These are phyloP conservation scores for Suhomyces terraborum DNA, from an alignment of 1,139 yeast species.

Conservation along the genomic window DNA sequence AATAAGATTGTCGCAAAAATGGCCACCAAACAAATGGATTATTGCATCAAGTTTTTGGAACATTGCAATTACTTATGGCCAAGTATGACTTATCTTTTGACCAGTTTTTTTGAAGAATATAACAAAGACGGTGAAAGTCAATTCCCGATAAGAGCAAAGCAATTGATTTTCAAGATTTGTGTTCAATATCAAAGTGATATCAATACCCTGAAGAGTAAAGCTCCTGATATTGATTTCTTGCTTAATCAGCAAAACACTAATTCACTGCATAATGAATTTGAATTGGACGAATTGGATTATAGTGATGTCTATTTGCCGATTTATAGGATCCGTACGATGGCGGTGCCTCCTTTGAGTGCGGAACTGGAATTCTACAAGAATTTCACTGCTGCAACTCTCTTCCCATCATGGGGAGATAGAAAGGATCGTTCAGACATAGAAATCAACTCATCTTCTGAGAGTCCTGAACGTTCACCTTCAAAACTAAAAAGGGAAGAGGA, in stretches of 20 bases:
- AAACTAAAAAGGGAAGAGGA: not conserved
- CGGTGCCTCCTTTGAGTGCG: constrained; percentile 13
- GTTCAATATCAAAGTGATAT: constrained; percentile 13
- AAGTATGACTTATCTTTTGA: constrained; percentile 16
- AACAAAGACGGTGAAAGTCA: constrained; percentile 12
- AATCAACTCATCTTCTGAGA: constrained; percentile 1
- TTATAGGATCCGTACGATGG: constrained; percentile 15
- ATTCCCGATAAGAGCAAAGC: constrained; percentile 8
- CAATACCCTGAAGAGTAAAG: constrained; percentile 7
- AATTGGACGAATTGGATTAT: constrained; percentile 13
- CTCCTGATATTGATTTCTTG: constrained; percentile 19
- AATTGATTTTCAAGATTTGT: constrained; percentile 15
- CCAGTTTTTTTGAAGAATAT: constrained; percentile 15
- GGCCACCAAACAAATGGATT: constrained; percentile 16
- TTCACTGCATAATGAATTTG: constrained; percentile 7
- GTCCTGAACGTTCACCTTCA: constrained; percentile 3
- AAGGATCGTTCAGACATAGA: not conserved
- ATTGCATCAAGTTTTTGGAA: constrained; percentile 16
- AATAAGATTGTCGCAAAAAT: constrained; percentile 18
- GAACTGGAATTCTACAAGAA: constrained; percentile 12
- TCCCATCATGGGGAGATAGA: constrained; percentile 11
- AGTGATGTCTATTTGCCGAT: constrained; percentile 20
- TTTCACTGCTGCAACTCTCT: constrained; percentile 17
- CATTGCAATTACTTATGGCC: constrained; percentile 19
- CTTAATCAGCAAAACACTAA: constrained; percentile 13